These are phyloP conservation scores for Amanita molliuscula DNA, from an alignment of 768 basidiomycete genomes.

Conservation along the genomic window DNA sequence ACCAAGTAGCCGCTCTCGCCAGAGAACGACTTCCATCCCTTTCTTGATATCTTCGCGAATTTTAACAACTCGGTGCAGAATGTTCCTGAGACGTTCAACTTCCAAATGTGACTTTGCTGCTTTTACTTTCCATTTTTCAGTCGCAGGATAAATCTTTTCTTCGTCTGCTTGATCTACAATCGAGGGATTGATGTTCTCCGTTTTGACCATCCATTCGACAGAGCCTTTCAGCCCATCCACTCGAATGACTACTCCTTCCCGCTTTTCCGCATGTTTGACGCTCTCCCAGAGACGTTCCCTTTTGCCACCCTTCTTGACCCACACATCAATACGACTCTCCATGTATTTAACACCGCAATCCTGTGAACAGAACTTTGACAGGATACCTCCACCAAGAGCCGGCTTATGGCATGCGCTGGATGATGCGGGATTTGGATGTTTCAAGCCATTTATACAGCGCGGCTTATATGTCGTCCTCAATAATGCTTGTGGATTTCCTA, in stretches of 20 bases:
- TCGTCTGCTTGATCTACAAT: not conserved
- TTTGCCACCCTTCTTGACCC: conserved; percentile 53
- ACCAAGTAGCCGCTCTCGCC: conserved; percentile 61
- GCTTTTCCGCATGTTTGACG: conserved; percentile 57
- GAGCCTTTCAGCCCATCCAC: conserved; percentile 18
- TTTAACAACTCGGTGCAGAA: conserved; percentile 47
- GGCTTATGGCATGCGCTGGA: conserved; percentile 70
- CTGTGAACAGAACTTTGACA: conserved; percentile 89
- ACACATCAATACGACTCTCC: conserved; percentile 51
- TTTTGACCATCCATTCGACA: not conserved
- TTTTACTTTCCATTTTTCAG: conserved; percentile 12
- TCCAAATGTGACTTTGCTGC: conserved; percentile 46
- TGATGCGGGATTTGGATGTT: conserved; percentile 51
- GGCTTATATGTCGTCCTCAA: conserved; percentile 72
- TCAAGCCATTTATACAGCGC: conserved; percentile 64
- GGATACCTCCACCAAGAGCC: conserved; percentile 48
- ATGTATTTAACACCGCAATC: conserved; percentile 76
- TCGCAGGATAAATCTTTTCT: not conserved
- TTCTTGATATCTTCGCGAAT: conserved; percentile 56
- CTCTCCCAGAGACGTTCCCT: conserved; percentile 61
- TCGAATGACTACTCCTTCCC: conserved; percentile 59
- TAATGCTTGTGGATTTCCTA: conserved; percentile 50
- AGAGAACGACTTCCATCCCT: conserved; percentile 57
- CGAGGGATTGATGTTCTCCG: conserved; percentile 13
- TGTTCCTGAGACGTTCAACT: conserved; percentile 37